A percentile compares a stretch with the other conserved stretches of the same genome.
phyloP scores from a whole-genome alignment of 768 basidiomycete genomes.

The Nidularia pulvinata region DNA sequence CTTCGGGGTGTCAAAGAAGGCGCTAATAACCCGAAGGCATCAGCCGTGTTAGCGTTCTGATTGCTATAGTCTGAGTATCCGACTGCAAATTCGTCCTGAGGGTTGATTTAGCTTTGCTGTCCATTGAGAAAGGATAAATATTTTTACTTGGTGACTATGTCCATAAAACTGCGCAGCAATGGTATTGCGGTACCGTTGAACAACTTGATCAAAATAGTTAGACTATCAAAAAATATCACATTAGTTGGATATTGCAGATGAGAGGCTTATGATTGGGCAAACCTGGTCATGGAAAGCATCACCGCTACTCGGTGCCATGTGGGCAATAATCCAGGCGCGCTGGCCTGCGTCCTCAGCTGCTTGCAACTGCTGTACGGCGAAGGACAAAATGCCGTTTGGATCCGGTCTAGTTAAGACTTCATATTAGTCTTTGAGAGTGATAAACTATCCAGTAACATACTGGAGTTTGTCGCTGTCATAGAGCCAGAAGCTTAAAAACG shows the following conservation, averaged over 20 bases:
- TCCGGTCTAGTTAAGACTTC: slow-evolving; percentile 27
- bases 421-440: background rate
- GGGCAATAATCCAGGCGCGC: slow-evolving; percentile 62
- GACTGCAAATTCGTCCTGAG: slow-evolving; percentile 58
- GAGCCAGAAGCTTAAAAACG: slow-evolving; percentile 48
- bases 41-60: slow-evolving; percentile 40
- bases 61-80: slow-evolving; percentile 54
- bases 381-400: slow-evolving; percentile 60
- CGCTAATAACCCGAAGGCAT: slow-evolving; percentile 46
- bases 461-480: slow-evolving; percentile 49
- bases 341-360: slow-evolving; percentile 59
- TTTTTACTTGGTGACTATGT: slow-evolving; percentile 45
- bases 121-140: background rate
- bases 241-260: background rate
- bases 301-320: slow-evolving; percentile 50
- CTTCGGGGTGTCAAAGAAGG: slow-evolving; percentile 61
- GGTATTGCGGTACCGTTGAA: slow-evolving; percentile 57
- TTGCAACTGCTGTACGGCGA: slow-evolving; percentile 53
- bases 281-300: slow-evolving; percentile 56
- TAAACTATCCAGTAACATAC: slow-evolving; percentile 21
- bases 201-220: slow-evolving; percentile 62
- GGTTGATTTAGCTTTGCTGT: background rate
- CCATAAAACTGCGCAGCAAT: slow-evolving; percentile 66
- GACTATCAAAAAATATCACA: slow-evolving; percentile 24
- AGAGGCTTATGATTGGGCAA: background rate